Evolutionary conservation across 164 flowering plant genomes (phyloP), one percentile per base, ranked within the genome.

Genomic region (Vitis rotundifolia): DNA sequence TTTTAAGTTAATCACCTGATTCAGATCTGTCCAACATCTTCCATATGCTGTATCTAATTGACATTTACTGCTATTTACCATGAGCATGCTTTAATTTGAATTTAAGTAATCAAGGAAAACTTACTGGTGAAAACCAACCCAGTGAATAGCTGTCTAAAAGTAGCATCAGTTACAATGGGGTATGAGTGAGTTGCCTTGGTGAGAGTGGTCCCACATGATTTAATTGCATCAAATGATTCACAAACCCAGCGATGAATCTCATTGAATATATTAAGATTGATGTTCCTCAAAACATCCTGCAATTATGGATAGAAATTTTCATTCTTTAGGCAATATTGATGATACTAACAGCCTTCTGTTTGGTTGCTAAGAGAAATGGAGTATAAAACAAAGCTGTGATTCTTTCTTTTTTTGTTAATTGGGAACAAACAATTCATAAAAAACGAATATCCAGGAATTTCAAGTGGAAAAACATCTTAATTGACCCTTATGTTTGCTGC

Each of bases 51-150:
- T 26, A 22, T 50, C 51, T 10, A 50, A 14, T 64, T 26, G 37
- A 65, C 57, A 65, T 53, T 11, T 14, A 10, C 50, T 19, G 29
- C 37, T 4, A 16, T 63, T 6, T 16, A 19, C 16, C 54, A 37
- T 19, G 22, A 49, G 8, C 29, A 61, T 8, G 9, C 55, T 9
- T 37, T 14, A 62, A 51, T 12, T 9, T n/a, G 1, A 16, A 14
- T 53, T 56, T 31, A 28, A 53, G 15, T 61, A 29, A 52, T 31
- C n/a, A 8, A 57, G 22, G 31, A 31, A n/a, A 65, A 71, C 92
- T 85, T 79, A 91, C 90, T 90, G 11, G 95, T 93, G 11, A 88
- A 73, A 47, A 91, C 87, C 47, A 95, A 73, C 29, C 83, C 96
- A 3, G 92, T 81, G 75, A 76, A 90, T 6, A 95, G 49, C 63